Conservation (phyloP, 805 yeast species). For the Kluyveromyces aestuarii region DNA sequence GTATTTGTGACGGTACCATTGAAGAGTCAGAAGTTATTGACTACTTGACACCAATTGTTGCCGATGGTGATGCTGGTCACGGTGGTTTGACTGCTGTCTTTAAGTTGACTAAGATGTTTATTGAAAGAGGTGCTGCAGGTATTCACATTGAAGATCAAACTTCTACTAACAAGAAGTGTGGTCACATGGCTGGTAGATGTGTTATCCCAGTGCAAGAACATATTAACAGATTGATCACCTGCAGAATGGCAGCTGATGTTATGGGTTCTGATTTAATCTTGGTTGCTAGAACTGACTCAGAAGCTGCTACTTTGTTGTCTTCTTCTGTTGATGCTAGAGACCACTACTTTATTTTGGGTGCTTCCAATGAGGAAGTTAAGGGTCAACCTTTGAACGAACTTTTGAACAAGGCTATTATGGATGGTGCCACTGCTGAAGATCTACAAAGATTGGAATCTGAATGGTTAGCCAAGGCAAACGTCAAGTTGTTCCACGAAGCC, state of each 20-base stretch:
- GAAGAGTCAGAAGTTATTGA: constrained; percentile 68
- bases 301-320: constrained; percentile 91
- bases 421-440: constrained; percentile 62
- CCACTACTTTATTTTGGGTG: constrained; percentile 84
- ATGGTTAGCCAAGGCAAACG: constrained; percentile 76
- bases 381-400: constrained; percentile 55
- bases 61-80: constrained; percentile 98
- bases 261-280: constrained; percentile 77
- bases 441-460: constrained; percentile 68
- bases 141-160: constrained; percentile 99
- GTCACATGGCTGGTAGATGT: constrained; percentile 98
- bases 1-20: constrained; percentile 46
- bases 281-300: constrained; percentile 95
- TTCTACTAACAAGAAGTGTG: constrained; percentile 97
- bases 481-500: constrained; percentile 86
- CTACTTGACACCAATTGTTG: constrained; percentile 88
- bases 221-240: constrained; percentile 86
- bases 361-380: constrained; percentile 75
- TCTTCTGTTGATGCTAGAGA: constrained; percentile 92
- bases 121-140: constrained; percentile 98
- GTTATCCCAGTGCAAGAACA: constrained; percentile 97
- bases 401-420: constrained; percentile 69
- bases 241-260: constrained; percentile 91
- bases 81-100: constrained; percentile 97
- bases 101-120: constrained; percentile 90